Evolutionary conservation across 805 yeast species (phyloP).

Genomic region (Candida orba): DNA sequence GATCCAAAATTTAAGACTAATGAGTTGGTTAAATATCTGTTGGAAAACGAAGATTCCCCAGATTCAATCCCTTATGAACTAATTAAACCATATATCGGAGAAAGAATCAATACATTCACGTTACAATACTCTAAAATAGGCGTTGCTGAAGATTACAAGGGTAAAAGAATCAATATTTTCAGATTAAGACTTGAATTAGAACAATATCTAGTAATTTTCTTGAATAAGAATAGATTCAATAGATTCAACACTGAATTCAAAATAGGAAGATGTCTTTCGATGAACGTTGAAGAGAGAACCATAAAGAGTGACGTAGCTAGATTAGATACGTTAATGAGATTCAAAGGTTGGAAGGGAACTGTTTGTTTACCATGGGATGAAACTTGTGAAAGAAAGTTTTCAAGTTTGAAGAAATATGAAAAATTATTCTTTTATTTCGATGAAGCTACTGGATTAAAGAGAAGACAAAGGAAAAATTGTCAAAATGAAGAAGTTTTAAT

Average conservation of each 20-base stretch:
- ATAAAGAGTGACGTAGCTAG: not conserved
- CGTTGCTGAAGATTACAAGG: slow-evolving; percentile 3
- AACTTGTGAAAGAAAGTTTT: slow-evolving; percentile 1
- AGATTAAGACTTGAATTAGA: slow-evolving; percentile 10
- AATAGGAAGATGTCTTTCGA: slow-evolving; percentile 5
- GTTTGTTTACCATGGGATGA: slow-evolving; percentile 9
- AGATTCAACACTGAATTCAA: slow-evolving; percentile 5
- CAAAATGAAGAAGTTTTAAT: not conserved
- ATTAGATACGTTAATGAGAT: slow-evolving; percentile 2
- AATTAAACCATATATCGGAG: slow-evolving; percentile 6
- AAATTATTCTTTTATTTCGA: slow-evolving; percentile 7
- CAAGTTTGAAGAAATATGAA: slow-evolving; percentile 3
- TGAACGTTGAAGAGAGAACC: slow-evolving; percentile 4
- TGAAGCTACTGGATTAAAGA: slow-evolving; percentile 3
- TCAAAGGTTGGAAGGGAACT: slow-evolving; percentile 6
- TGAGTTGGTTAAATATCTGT: not conserved
- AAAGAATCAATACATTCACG: slow-evolving; percentile 3
- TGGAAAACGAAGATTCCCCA: not conserved
- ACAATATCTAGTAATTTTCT: slow-evolving; percentile 5
- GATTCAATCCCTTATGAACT: slow-evolving; percentile 3
- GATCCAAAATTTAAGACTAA: slow-evolving; percentile 2
- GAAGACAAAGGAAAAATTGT: slow-evolving; percentile 1
- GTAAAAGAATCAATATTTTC: not conserved
- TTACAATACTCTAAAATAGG: slow-evolving; percentile 9
- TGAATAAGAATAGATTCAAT: not conserved